Conservation (phyloP, 2,329 filamentous ascomycete genomes). For the Xenosphaeropsis pyriputrescens region DNA sequence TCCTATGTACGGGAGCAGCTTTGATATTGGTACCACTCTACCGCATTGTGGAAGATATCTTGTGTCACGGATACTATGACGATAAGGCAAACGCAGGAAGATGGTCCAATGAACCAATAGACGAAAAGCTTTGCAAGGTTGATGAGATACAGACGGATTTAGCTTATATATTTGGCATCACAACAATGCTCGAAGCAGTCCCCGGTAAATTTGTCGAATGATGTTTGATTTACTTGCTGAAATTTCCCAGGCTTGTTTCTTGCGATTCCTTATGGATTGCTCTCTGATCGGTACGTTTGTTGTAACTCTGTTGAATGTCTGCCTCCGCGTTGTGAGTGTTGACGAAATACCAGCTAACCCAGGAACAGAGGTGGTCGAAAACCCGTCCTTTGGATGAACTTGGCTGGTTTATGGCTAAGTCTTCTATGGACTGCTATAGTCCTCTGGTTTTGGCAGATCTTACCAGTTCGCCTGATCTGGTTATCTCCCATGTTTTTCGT, state of each 20-base stretch:
- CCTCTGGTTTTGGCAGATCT: constrained; percentile 17
- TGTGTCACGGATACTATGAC: constrained; percentile 22
- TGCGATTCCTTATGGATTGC: constrained; percentile 22
- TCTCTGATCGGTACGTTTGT: constrained; percentile 22
- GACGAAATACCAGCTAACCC: too few species aligned
- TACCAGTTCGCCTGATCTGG: constrained; percentile 20
- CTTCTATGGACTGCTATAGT: constrained; percentile 16
- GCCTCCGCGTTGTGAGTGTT: too few species aligned
- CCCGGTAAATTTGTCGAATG: background rate
- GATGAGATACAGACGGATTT: constrained; percentile 21
- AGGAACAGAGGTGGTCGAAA: constrained; percentile 16
- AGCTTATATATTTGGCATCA: background rate
- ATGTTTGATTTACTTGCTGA: too few species aligned
- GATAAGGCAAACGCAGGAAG: constrained; percentile 8
- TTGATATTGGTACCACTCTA: constrained; percentile 8
- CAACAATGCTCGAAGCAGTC: constrained; percentile 13
- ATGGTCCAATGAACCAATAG: constrained; percentile 13
- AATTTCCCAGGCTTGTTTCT: constrained; percentile 14
- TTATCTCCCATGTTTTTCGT: constrained; percentile 16
- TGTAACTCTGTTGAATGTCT: too few species aligned
- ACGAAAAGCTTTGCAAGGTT: constrained; percentile 22
- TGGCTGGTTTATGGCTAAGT: constrained; percentile 7
- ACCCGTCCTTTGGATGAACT: constrained; percentile 19
- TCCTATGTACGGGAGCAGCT: too few species aligned
- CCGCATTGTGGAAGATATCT: constrained; percentile 22